Evolutionary conservation across 2,329 filamentous ascomycete genomes (phyloP), one percentile per base, ranked within the genome.

Genomic region (Blastomyces emzantsi): DNA sequence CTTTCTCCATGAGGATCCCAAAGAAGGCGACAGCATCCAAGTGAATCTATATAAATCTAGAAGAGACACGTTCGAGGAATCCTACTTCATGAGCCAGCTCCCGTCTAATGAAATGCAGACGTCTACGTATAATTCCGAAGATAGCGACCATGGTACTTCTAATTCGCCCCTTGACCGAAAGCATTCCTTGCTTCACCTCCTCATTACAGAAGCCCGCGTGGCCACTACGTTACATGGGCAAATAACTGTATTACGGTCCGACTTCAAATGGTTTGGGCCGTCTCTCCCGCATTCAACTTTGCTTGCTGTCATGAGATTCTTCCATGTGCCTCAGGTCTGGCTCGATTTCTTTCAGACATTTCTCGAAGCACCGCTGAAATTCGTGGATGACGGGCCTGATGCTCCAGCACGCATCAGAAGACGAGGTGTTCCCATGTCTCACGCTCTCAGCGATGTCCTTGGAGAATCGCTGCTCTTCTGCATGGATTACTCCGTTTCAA

Each of bases 401-500:
- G 77, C 76, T 0, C 64, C 76, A 15, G 67, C 77, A 2, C 80
- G 78, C 5, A 73, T 73, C 7, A 79, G 86, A 11, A 80, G 78
- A 62, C 79, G 84, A 19, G 86, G 86, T 8, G 80, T 85, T 1
- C 86, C 86, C 0, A 81, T 85, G 60, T 82, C 82, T 4, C 84
- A 88, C 68, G 75, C 80, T 0, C 75, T 89, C 1, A 85, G 83
- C 28, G 81, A 85, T 43, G 75, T 84, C 9, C 81, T 88, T 62
- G 82, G 84, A 0, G 87, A 89, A 70, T 74, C 78, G 0, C 75
- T 86, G 0, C 74, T 89, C 0, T 89, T 89, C 69, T 85, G 83
- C 64, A 81, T 89, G 67, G 87, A 89, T 69, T 85, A 85, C 68
- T 79, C 85, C 0, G 80, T 89, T 63, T 88, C 87, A 63, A 80